Evolutionary conservation across 2,329 filamentous ascomycete species (phyloP).

Genomic region (Clarireedia sp.): DNA sequence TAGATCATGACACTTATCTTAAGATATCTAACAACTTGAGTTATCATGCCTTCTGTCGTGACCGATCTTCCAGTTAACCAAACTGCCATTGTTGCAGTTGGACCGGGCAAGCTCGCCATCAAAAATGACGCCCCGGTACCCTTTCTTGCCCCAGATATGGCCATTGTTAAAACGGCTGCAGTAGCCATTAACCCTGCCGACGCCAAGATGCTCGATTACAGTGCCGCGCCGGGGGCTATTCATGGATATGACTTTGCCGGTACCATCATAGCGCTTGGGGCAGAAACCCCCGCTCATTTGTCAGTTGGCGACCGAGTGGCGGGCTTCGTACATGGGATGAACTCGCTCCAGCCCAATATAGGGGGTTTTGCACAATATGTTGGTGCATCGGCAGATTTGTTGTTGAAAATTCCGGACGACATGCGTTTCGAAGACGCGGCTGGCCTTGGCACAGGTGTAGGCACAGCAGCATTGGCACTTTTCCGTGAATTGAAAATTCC

Average conservation of each 20-base stretch:
- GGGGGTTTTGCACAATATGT: constrained; percentile 3
- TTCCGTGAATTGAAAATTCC: background rate
- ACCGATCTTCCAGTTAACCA: background rate
- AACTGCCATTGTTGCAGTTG: background rate
- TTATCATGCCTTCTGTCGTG: background rate
- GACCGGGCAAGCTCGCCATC: background rate
- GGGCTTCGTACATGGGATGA: background rate
- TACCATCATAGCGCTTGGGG: background rate
- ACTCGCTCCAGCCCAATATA: background rate
- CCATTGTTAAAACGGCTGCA: background rate
- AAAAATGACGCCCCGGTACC: background rate
- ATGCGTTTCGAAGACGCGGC: background rate
- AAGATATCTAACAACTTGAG: no score
- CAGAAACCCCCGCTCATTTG: background rate
- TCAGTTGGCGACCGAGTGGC: background rate
- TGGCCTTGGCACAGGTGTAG: background rate
- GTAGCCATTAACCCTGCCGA: constrained; percentile 5
- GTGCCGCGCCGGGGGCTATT: background rate
- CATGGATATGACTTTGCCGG: constrained; percentile 1
- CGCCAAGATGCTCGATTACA: background rate
- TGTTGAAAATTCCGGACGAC: background rate
- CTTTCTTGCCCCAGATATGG: background rate
- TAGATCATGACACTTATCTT: no score
- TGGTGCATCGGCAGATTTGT: background rate
- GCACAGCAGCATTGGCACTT: background rate